These are phyloP conservation scores for Nicotiana rustica DNA, from an alignment of 305 asterid genomes.

Conservation along the genomic window DNA sequence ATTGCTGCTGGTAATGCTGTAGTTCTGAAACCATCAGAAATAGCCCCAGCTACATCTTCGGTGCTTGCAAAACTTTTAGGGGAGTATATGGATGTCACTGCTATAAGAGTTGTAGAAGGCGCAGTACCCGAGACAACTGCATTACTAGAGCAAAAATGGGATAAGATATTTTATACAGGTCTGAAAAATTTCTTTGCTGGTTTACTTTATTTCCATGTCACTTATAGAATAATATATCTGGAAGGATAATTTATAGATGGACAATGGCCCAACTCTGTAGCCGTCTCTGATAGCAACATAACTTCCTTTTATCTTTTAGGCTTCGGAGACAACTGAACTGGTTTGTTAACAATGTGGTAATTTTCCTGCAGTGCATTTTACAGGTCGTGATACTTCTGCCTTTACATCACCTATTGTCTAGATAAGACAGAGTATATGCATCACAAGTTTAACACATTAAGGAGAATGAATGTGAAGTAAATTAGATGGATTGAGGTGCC, in stretches of 20 bases:
- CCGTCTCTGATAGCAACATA: background rate
- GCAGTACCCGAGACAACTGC: conserved; percentile 70
- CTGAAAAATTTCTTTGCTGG: background rate
- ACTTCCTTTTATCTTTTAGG: too few species aligned
- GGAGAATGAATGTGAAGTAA: too few species aligned
- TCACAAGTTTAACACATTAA: too few species aligned
- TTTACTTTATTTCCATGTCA: background rate
- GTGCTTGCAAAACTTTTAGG: conserved; percentile 68
- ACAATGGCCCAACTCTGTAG: background rate
- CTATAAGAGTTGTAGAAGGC: conserved; percentile 86
- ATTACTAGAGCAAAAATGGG: conserved; percentile 85
- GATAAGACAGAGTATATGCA: too few species aligned
- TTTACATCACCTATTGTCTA: too few species aligned
- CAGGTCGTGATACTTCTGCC: too few species aligned
- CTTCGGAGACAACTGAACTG: too few species aligned
- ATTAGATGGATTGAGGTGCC: too few species aligned
- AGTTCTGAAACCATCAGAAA: conserved; percentile 83
- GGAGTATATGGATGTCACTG: conserved; percentile 80
- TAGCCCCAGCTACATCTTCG: conserved; percentile 76
- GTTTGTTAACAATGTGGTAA: too few species aligned
- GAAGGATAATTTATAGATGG: background rate
- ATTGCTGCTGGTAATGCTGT: conserved; percentile 92
- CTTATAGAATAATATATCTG: background rate
- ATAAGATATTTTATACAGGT: conserved; percentile 85
- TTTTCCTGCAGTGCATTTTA: too few species aligned